These are phyloP conservation scores for Mortierella antarctica DNA, from an alignment of 192 early-diverging fungal genomes.

Conservation along the genomic window DNA sequence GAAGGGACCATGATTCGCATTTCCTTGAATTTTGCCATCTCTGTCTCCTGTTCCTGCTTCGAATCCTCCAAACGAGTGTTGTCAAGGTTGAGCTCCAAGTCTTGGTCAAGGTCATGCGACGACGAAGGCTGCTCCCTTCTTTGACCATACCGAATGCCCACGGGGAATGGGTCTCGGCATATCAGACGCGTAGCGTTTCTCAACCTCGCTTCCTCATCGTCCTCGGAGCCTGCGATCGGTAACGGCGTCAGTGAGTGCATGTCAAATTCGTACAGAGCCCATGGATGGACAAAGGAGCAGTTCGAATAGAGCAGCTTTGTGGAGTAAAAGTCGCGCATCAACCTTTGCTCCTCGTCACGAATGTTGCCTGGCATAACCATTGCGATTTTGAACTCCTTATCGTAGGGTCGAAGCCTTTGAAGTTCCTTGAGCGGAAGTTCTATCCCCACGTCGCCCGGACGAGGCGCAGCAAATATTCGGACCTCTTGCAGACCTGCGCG, in stretches of 20 bases:
- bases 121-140: neutral
- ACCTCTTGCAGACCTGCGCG: slow-evolving; percentile 34
- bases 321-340: slow-evolving; percentile 34
- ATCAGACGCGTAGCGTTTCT: slow-evolving; percentile 29
- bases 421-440: slow-evolving; percentile 17
- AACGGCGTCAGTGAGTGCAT: slow-evolving; percentile 15
- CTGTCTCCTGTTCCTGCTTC: slow-evolving; percentile 6
- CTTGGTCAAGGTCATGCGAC: neutral
- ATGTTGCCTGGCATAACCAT: slow-evolving; percentile 30
- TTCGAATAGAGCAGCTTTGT: slow-evolving; percentile 34
- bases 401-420: slow-evolving; percentile 29
- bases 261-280: slow-evolving; percentile 40
- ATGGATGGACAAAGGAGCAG: slow-evolving; percentile 38
- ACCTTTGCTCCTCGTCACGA: slow-evolving; percentile 19
- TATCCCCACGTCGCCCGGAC: neutral
- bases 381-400: slow-evolving; percentile 9
- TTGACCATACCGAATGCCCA: slow-evolving; percentile 26
- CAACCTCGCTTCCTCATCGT: slow-evolving; percentile 13
- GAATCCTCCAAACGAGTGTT: neutral
- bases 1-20: slow-evolving; percentile 36
- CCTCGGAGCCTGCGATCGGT: neutral
- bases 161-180: slow-evolving; percentile 22
- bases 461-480: slow-evolving; percentile 33
- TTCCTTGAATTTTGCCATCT: slow-evolving; percentile 38
- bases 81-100: neutral